Evolutionary conservation across 2,329 filamentous ascomycete genomes (phyloP).

Genomic region (Ceratocystis cubensis): DNA sequence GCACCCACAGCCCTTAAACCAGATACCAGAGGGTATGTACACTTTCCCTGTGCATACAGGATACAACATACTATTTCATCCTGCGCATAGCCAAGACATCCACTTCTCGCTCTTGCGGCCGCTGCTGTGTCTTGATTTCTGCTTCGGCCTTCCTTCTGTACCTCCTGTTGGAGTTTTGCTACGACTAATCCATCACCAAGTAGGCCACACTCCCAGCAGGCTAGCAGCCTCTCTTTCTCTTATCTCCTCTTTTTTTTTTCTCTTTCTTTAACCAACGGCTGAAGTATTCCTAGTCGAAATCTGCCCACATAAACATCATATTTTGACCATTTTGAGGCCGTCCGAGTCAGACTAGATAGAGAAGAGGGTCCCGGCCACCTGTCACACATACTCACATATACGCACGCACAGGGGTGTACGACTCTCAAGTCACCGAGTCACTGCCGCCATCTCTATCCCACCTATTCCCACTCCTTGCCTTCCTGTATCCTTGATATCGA

Average conservation of each 20-base stretch:
- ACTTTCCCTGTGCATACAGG: too few relatives aligned
- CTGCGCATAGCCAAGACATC: too few relatives aligned
- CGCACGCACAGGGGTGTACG: slow-evolving; percentile 4
- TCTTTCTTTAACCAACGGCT: not conserved
- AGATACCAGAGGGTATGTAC: too few relatives aligned
- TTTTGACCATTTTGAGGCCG: not conserved
- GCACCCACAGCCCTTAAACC: too few relatives aligned
- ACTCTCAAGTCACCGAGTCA: not conserved
- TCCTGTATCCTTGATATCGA: not conserved
- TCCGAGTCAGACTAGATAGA: not conserved
- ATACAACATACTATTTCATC: too few relatives aligned
- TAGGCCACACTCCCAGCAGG: too few relatives aligned
- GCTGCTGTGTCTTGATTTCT: not conserved
- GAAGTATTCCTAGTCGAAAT: not conserved
- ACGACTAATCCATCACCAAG: too few relatives aligned
- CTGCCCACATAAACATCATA: not conserved
- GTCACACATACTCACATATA: slow-evolving; percentile 1
- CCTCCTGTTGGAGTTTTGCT: not conserved
- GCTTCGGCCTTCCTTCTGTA: not conserved
- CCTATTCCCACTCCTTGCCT: not conserved
- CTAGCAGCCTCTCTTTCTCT: too few relatives aligned
- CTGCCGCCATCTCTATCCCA: too few relatives aligned
- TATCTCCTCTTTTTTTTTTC: too few relatives aligned
- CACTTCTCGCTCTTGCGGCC: not conserved
- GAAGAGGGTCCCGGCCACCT: not conserved